Percentiles rank a stretch among this genome's conserved stretches.
Conservation (phyloP, 257 asterid genomes). For the Capsicum rhomboideum region DNA sequence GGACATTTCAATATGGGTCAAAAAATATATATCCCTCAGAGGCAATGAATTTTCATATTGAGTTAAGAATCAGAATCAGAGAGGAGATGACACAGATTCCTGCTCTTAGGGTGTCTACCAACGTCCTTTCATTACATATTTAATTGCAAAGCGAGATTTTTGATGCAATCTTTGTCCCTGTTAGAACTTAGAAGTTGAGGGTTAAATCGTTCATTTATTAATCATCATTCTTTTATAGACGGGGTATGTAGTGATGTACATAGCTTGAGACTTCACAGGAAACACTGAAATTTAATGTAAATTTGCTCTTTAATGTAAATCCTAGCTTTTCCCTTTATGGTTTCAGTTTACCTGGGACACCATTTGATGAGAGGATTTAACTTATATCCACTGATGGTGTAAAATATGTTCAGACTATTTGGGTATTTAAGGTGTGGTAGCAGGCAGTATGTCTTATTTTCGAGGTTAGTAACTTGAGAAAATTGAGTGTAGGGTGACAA, state of each 20-base stretch:
- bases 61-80: neutral
- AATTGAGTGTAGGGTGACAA: too few relatives aligned
- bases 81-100: neutral
- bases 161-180: neutral
- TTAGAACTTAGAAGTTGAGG: neutral
- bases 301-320: neutral
- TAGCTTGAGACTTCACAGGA: neutral
- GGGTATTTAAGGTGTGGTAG: neutral
- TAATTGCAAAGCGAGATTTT: neutral
- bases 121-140: neutral
- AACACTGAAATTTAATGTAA: neutral
- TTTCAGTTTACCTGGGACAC: neutral
- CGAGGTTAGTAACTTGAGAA: neutral
- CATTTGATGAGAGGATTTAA: neutral
- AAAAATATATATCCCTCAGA: conserved; percentile 74
- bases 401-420: neutral
- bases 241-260: neutral
- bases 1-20: conserved; percentile 77
- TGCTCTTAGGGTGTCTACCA: neutral
- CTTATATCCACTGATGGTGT: neutral
- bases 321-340: neutral
- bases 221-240: neutral
- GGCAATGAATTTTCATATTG: conserved; percentile 77
- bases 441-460: neutral
- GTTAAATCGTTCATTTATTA: neutral